Conservation (phyloP, 768 basidiomycete species). For the Plicaturopsis crispa region DNA sequence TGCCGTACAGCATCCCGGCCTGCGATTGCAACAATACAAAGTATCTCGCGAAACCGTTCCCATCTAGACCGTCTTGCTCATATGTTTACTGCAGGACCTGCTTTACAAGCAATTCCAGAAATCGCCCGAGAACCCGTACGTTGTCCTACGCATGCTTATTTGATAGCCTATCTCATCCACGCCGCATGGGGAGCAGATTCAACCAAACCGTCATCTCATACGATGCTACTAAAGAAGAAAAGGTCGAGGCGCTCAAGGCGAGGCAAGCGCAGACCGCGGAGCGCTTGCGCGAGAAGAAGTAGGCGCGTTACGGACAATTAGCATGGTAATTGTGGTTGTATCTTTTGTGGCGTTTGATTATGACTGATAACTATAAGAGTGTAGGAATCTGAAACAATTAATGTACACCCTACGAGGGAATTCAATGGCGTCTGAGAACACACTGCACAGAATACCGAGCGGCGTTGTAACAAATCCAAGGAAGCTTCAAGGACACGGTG, state of each 20-base stretch:
- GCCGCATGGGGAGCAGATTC: conserved; percentile 67
- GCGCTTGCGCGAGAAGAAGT: conserved; percentile 45
- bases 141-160: no score
- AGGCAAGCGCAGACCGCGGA: conserved; percentile 59
- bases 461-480: no score
- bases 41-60: conserved; percentile 26
- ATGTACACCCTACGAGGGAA: no score
- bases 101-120: conserved; percentile 95
- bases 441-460: no score
- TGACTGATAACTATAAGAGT: no score
- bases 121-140: conserved; percentile 91
- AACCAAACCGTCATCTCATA: conserved; percentile 77
- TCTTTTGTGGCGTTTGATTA: no score
- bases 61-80: conserved; percentile 3
- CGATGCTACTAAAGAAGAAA: conserved; percentile 85
- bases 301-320: no score
- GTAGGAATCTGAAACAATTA: no score
- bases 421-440: no score
- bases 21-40: conserved; percentile 87
- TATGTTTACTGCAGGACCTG: conserved; percentile 47
- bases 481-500: no score
- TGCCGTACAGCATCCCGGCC: conserved; percentile 65
- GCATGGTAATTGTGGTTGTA: no score
- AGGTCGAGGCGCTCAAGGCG: conserved; percentile 64
- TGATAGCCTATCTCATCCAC: neutral